Evolutionary conservation across 495 filamentous ascomycete species (phyloP).

Genomic region (Melanomma pulvis-pyrius): DNA sequence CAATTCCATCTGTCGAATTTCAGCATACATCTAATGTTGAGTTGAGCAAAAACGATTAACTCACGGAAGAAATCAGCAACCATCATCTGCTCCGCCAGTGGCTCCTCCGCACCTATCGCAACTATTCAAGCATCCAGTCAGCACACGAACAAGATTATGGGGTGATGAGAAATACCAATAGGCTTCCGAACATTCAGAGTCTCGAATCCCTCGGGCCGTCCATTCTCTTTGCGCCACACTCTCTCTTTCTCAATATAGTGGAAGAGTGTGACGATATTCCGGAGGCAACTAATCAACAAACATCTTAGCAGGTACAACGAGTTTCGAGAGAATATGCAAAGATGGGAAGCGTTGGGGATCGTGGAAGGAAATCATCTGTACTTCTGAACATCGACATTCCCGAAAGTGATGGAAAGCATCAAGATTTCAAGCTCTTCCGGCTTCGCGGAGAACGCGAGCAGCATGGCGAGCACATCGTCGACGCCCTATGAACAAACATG

Average conservation of each 20-base stretch:
- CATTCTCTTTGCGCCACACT: conserved; percentile 73
- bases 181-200: conserved; percentile 71
- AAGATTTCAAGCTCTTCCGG: conserved; percentile 83
- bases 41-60: conserved; percentile 41
- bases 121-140: conserved; percentile 46
- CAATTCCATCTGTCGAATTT: conserved; percentile 69
- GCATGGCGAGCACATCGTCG: conserved; percentile 85
- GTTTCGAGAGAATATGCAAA: no score
- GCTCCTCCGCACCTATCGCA: conserved; percentile 81
- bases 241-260: conserved; percentile 89
- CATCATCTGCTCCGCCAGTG: conserved; percentile 79
- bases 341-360: no score
- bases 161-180: conserved; percentile 44
- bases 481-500: conserved; percentile 62
- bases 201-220: conserved; percentile 67
- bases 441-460: conserved; percentile 82
- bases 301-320: background rate
- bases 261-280: conserved; percentile 89
- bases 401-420: conserved; percentile 90
- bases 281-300: conserved; percentile 70
- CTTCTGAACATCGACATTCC: conserved; percentile 85
- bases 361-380: conserved; percentile 37
- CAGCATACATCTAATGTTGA: background rate
- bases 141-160: background rate
- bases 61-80: conserved; percentile 91